Evolutionary conservation across 305 asterid genomes (phyloP).

Genomic region (Coffea humblotiana): DNA sequence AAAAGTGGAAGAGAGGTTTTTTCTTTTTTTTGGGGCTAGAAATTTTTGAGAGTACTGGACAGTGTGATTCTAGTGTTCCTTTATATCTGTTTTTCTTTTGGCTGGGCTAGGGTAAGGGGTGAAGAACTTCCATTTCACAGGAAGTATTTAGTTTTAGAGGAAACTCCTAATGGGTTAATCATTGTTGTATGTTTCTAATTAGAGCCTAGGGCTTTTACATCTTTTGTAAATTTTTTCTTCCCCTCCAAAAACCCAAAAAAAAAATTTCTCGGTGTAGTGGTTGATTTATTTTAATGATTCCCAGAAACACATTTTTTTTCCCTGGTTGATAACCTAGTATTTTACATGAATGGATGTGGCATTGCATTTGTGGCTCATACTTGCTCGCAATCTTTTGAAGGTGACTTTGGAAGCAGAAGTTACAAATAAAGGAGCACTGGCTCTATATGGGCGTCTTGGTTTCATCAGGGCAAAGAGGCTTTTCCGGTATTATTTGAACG

Average conservation of each 20-base stretch:
- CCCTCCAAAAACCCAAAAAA: too few relatives aligned
- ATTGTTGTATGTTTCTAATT: too few relatives aligned
- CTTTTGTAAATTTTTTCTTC: not conserved
- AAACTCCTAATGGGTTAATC: not conserved
- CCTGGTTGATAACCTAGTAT: not conserved
- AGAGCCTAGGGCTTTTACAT: not conserved
- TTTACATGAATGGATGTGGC: not conserved
- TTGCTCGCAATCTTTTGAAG: slow-evolving; percentile 25
- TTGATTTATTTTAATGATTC: not conserved
- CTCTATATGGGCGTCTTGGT: slow-evolving; percentile 88
- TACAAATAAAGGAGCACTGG: slow-evolving; percentile 92
- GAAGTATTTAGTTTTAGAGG: not conserved
- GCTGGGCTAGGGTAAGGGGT: not conserved
- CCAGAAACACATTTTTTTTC: not conserved
- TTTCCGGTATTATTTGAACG: slow-evolving; percentile 87
- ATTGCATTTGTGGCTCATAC: not conserved
- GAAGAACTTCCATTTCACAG: not conserved
- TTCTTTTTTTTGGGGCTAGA: not conserved
- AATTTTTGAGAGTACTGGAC: not conserved
- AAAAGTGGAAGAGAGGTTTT: not conserved
- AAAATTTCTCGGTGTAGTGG: not conserved
- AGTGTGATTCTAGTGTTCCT: not conserved
- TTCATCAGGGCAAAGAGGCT: slow-evolving; percentile 96
- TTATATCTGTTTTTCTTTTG: too few relatives aligned
- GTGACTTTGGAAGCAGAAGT: slow-evolving; percentile 97